Evolutionary conservation across 495 filamentous ascomycete genomes (phyloP).

Genomic region (Immersiella caudata): DNA sequence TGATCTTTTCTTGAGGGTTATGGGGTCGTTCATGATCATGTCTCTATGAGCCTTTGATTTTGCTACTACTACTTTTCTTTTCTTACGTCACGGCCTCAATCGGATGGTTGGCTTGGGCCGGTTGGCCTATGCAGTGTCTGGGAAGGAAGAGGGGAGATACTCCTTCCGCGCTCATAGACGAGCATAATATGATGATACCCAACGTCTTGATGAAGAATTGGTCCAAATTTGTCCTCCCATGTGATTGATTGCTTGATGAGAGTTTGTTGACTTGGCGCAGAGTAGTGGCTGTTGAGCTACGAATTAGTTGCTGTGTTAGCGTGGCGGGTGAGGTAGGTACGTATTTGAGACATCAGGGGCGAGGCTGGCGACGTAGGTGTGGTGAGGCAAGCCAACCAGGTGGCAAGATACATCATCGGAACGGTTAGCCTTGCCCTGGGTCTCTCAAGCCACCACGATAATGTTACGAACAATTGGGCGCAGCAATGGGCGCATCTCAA

Average conservation of each 20-base stretch:
- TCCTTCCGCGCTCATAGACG: constrained; percentile 14
- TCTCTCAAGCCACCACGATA: neutral
- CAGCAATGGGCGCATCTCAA: neutral
- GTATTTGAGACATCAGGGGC: too few relatives aligned
- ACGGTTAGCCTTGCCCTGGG: neutral
- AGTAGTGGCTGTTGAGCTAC: too few relatives aligned
- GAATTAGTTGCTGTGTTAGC: too few relatives aligned
- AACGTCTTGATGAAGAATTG: neutral
- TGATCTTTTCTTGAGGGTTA: neutral
- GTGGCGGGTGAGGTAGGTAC: too few relatives aligned
- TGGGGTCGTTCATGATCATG: neutral
- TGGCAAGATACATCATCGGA: neutral
- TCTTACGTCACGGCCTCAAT: neutral
- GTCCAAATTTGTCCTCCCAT: neutral
- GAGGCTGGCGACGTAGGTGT: too few relatives aligned
- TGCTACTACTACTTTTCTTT: neutral
- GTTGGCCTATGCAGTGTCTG: neutral
- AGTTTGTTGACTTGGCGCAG: neutral
- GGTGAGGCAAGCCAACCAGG: too few relatives aligned
- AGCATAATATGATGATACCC: constrained; percentile 28
- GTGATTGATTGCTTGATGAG: neutral
- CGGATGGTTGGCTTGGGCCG: neutral
- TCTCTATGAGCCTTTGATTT: neutral
- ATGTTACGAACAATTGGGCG: neutral
- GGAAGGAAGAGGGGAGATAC: neutral